Base-by-base conservation (phyloP, 164 flowering plant species). In the Magnolia officinalis region DNA sequence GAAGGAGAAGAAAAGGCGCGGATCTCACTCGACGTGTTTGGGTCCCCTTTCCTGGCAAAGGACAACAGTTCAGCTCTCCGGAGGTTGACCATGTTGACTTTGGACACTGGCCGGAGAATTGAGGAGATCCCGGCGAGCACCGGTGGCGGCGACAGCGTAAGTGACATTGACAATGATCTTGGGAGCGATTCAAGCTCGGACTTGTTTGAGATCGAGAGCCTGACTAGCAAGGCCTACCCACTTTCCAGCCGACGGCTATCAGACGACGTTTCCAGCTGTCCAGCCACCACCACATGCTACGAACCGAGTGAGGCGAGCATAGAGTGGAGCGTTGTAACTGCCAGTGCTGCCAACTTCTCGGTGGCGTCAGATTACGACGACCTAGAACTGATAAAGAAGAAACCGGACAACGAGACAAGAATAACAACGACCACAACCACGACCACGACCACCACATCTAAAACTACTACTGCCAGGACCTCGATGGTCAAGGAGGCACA, bases 151-250 rank as follows among this genome's bases (percentile, higher is more conserved):
- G 29, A 18, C 29, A 45, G 50, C 7, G 11, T 19, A 8, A 8
- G 19, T 18, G 31, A 74, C 74, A 75, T 81, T 5, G 93, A 88
- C 10, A 20, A 63, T 19, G 79, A 77, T 52, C 49, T 78, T 0
- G 90, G 79, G 51, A 92, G 98, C 24, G 96, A 92, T 76, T 86
- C 91, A 21, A 94, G 98, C 77, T 94, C 98, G 13, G 98, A 94
- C 72, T 78, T 94, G 72, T 94, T 94, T 18, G 98, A 94, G 86
- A 91, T 94, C 29, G 90, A 87, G 70, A 88, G 89, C 81, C 70
- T 92, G 13, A 80, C 84, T 19, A 31, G 63, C 24, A 69, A 72
- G 63, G 26, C 11, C 50, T 81, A 84, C 77, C 87, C 87, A 16
- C 85, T 80, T 72, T 81, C 85, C n/a, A 78, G 75, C n/a, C 79